These are phyloP conservation scores for Emericellopsis atlantica DNA, from an alignment of 2,329 filamentous ascomycete species.

Conservation along the genomic window DNA sequence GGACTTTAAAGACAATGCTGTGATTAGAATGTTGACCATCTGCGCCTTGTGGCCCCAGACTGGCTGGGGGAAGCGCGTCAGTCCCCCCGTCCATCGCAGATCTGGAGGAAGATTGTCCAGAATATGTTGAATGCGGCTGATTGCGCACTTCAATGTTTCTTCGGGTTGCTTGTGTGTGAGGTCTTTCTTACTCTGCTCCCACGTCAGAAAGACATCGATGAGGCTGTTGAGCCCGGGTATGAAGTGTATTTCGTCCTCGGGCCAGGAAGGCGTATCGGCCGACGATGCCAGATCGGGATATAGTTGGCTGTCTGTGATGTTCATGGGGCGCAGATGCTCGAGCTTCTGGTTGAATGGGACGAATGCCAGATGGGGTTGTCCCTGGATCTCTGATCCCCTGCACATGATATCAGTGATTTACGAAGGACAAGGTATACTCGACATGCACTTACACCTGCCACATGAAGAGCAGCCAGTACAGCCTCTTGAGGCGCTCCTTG, in stretches of 20 bases:
- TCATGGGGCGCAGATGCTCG: conserved; percentile 10
- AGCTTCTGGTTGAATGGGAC: background rate
- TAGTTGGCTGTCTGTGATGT: conserved; percentile 16
- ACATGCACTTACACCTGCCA: conserved; percentile 10
- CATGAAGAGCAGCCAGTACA: conserved; percentile 21
- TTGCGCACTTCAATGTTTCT: conserved; percentile 3
- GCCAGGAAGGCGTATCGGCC: conserved; percentile 11
- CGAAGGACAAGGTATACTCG: too few species aligned
- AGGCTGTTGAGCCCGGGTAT: conserved; percentile 19
- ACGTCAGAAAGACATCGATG: conserved; percentile 18
- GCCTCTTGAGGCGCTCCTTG: conserved; percentile 17
- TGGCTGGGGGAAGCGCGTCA: conserved; percentile 14
- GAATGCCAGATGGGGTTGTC: conserved; percentile 1
- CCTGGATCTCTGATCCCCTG: conserved; percentile 1
- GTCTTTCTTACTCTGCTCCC: conserved; percentile 14
- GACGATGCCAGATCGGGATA: conserved; percentile 6
- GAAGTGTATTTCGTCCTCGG: conserved; percentile 17
- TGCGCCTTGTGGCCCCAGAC: conserved; percentile 22
- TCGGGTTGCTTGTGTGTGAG: conserved; percentile 1
- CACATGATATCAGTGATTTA: background rate
- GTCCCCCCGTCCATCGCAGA: conserved; percentile 20
- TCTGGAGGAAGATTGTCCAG: conserved; percentile 18
- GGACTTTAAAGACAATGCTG: conserved; percentile 20
- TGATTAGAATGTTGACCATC: conserved; percentile 21
- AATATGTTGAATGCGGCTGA: conserved; percentile 12